Evolutionary conservation across 1,284 basidiomycete species (phyloP), one percentile per base, ranked within the genome.

Genomic region (Pulveroboletus sp.): DNA sequence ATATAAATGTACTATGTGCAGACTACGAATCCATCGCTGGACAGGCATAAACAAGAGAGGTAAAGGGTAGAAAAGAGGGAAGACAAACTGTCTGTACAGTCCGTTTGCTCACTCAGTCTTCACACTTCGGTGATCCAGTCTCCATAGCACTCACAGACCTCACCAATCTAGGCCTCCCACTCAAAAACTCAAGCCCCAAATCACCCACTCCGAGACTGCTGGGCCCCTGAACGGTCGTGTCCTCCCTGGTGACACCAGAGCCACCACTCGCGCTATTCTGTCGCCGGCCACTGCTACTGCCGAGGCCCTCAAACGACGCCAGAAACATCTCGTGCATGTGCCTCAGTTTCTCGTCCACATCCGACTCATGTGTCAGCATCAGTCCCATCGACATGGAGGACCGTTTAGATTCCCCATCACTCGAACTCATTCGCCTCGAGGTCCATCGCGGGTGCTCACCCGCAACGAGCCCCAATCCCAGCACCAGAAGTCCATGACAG

Each of bases 291-390:
- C 57, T 50, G 19, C 62, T 58, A 19, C 66, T 68, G 40, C 74
- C 74, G 4, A 82, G 70, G n/a, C 80, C 81, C 52, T 81, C 78
- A 8, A 89, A 69, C 54, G 81, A 85, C 52, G 77, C 78, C 61
- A 81, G 62, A 68, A 89, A 89, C 47, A 75, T 73, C 58, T 83
- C 83, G 56, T 86, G 82, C 84, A 89, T 86, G 69, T 76, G 75
- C 54, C 71, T 73, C 56, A 89, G 66, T 57, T 79, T 75, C 66
- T 82, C 83, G 47, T 87, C 86, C 6, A 89, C 81, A 44, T 83
- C 86, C 7, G 75, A 74, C 61, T 80, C 81, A 41, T 74, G 82
- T 12, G 86, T 85, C 37, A 87, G 71, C 76, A 89, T 78, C 5
- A 76, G 71, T 4, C 77, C 75, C 62, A 56, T 63, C 42, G 59